Evolutionary conservation across 1,284 basidiomycete species (phyloP).

Genomic region (Leccinum griseonigrum): DNA sequence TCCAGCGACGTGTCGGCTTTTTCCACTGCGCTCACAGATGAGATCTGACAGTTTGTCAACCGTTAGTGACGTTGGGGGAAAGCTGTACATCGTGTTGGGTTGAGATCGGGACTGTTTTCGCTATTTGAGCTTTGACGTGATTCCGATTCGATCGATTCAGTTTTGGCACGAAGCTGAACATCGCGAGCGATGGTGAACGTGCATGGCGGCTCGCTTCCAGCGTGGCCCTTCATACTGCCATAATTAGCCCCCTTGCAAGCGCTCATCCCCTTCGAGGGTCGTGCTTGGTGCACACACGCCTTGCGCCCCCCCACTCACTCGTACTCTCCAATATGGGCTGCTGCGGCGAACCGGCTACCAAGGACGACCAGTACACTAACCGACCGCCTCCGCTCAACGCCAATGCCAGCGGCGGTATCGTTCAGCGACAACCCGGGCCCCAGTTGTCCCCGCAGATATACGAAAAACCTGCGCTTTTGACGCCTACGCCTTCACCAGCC

Average conservation of each 20-base stretch:
- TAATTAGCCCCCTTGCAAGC: constrained; percentile 10
- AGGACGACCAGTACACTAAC: constrained; percentile 36
- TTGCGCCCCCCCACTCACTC: background rate
- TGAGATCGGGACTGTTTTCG: background rate
- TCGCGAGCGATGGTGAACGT: no score
- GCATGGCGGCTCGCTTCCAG: background rate
- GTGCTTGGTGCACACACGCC: background rate
- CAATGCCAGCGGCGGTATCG: constrained; percentile 11
- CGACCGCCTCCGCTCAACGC: constrained; percentile 20
- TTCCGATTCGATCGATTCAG: no score
- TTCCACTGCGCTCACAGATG: background rate
- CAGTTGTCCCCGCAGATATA: constrained; percentile 32
- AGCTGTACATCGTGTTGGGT: no score
- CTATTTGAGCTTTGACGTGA: no score
- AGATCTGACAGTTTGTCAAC: background rate
- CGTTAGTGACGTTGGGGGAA: background rate
- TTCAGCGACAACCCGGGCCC: constrained; percentile 53
- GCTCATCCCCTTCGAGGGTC: constrained; percentile 4
- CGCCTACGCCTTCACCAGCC: constrained; percentile 6
- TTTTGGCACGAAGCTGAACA: no score
- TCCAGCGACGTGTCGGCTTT: constrained; percentile 9
- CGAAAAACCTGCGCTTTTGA: constrained; percentile 24
- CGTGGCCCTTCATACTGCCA: constrained; percentile 1
- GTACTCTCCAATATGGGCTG: constrained; percentile 42
- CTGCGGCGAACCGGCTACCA: constrained; percentile 46